Conservation (phyloP, 108 stramenopile genomes). For the Skeletonema marinoi region DNA sequence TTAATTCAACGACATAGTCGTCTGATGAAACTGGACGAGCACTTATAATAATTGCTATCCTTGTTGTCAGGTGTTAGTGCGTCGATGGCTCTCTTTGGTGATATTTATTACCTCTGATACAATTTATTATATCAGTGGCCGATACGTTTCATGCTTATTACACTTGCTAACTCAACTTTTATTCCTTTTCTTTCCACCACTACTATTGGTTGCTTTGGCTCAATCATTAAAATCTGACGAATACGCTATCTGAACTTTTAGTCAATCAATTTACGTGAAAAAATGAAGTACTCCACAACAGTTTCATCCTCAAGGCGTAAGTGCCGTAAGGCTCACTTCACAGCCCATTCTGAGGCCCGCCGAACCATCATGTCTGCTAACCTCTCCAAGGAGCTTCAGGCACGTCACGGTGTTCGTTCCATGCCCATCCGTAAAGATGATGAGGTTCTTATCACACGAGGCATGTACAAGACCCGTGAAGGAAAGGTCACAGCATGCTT, state of each 20-base stretch:
- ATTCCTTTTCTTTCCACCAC: background rate
- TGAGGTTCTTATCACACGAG: conserved; percentile 96
- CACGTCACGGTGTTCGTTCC: conserved; percentile 96
- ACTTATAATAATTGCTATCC: background rate
- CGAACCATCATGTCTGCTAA: conserved; percentile 95
- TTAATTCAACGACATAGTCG: background rate
- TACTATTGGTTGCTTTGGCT: background rate
- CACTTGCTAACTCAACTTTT: background rate
- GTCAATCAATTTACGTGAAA: conserved; percentile 23
- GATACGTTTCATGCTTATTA: background rate
- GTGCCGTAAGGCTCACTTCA: conserved; percentile 99
- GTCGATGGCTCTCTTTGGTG: background rate
- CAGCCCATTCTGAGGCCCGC: conserved; percentile 91
- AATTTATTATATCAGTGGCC: background rate
- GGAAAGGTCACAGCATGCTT: conserved; percentile 96
- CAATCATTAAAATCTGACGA: background rate
- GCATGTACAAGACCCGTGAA: conserved; percentile 96
- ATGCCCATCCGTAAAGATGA: conserved; percentile 99
- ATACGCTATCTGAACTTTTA: background rate
- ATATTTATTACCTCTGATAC: background rate
- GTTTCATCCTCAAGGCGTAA: conserved; percentile 96
- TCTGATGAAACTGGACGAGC: background rate
- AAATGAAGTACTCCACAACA: conserved; percentile 85
- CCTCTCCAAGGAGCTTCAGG: conserved; percentile 98
- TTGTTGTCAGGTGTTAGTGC: background rate